These are phyloP conservation scores for Fusarium setosum DNA, from an alignment of 2,329 filamentous ascomycete species.

Conservation along the genomic window DNA sequence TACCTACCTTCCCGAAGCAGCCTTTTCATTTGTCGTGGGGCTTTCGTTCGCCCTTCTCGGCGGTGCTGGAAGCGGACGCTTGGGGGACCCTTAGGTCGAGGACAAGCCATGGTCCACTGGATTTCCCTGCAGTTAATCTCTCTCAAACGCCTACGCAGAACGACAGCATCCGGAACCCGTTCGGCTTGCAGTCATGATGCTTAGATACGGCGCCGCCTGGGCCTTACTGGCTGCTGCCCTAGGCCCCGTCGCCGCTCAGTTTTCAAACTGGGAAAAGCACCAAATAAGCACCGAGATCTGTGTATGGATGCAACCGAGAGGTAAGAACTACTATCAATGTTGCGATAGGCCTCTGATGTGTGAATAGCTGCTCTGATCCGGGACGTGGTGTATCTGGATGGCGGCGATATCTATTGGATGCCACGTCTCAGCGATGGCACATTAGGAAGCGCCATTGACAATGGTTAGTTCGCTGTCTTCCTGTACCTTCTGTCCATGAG, in stretches of 20 bases:
- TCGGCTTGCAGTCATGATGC: slow-evolving; percentile 32
- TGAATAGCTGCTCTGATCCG: slow-evolving; percentile 65
- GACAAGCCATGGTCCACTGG: slow-evolving; percentile 39
- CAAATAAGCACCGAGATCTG: slow-evolving; percentile 71
- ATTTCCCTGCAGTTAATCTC: slow-evolving; percentile 26
- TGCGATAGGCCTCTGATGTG: slow-evolving; percentile 32
- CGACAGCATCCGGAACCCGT: slow-evolving; percentile 8
- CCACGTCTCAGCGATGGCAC: slow-evolving; percentile 60
- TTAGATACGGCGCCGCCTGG: slow-evolving; percentile 17
- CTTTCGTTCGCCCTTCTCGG: slow-evolving; percentile 4
- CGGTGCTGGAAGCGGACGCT: slow-evolving; percentile 11
- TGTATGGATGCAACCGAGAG: slow-evolving; percentile 62
- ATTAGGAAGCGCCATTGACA: slow-evolving; percentile 39
- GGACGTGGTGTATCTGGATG: slow-evolving; percentile 74
- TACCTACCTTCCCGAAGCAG: slow-evolving; percentile 17
- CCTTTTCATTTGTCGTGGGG: neutral
- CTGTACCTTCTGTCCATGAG: neutral
- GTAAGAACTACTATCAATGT: slow-evolving; percentile 39
- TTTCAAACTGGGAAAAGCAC: slow-evolving; percentile 58
- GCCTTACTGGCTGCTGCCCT: slow-evolving; percentile 31
- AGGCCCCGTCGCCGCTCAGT: slow-evolving; percentile 50
- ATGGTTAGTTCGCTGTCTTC: slow-evolving; percentile 55
- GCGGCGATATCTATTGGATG: slow-evolving; percentile 67
- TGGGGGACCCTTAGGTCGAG: slow-evolving; percentile 9
- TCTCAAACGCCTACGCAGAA: slow-evolving; percentile 19